Evolutionary conservation across 257 asterid species (phyloP).

Genomic region (Ilex aquifolium): DNA sequence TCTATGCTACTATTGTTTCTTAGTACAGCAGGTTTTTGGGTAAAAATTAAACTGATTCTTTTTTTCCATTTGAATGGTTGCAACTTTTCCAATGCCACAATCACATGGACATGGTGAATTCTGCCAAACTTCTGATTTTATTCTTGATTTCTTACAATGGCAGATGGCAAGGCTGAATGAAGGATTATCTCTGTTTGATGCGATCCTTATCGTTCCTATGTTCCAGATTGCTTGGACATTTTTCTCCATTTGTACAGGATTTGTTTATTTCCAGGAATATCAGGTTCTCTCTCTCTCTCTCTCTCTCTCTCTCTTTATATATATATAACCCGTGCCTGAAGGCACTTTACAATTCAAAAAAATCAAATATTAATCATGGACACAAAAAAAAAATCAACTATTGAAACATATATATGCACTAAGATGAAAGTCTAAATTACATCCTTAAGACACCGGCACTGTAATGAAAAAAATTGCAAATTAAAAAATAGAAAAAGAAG

Average conservation of each 20-base stretch:
- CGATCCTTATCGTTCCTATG: conserved; percentile 97
- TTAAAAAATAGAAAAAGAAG: no score
- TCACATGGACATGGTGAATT: conserved; percentile 5
- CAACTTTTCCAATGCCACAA: neutral
- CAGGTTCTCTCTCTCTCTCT: conserved; percentile 48
- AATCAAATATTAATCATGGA: no score
- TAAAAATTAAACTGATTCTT: conserved; percentile 21
- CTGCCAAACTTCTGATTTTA: conserved; percentile 13
- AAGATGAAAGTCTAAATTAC: no score
- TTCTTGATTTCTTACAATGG: conserved; percentile 1
- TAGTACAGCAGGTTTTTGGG: conserved; percentile 99
- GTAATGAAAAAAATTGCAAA: no score
- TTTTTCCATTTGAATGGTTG: conserved; percentile 11
- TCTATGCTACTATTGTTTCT: conserved; percentile 77
- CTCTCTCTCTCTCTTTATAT: neutral
- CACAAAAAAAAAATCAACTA: neutral
- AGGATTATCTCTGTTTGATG: conserved; percentile 88
- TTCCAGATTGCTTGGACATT: conserved; percentile 97
- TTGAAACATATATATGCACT: neutral
- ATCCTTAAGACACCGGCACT: no score
- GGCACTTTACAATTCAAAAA: no score
- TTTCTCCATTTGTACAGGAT: conserved; percentile 98
- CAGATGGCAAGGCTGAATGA: conserved; percentile 97
- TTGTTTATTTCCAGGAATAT: conserved; percentile 90
- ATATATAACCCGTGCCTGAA: neutral